Conservation (phyloP, 371 early-diverging fungal species). For the Mortierella polycephala region DNA sequence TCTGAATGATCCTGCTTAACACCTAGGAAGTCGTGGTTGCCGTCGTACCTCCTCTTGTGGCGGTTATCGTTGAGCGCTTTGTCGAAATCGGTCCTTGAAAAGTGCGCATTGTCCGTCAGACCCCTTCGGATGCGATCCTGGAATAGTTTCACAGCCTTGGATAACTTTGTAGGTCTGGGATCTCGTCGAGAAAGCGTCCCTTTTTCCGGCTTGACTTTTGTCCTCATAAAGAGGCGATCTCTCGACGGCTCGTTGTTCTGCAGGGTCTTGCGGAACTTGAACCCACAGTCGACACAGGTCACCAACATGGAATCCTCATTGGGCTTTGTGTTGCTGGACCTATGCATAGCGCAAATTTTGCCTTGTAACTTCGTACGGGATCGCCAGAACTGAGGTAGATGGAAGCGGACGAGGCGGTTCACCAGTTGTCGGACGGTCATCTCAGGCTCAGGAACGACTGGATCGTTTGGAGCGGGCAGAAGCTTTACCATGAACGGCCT, state of each 20-base stretch:
- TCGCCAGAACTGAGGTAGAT: conserved; percentile 28
- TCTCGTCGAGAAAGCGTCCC: not conserved
- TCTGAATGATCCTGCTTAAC: conserved; percentile 25
- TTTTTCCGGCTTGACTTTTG: not conserved
- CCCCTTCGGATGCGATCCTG: not conserved
- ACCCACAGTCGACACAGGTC: conserved; percentile 40
- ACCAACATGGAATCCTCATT: not conserved
- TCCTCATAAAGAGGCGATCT: conserved; percentile 8
- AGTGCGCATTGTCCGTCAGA: not conserved
- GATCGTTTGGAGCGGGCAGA: too few relatives aligned
- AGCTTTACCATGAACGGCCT: too few relatives aligned
- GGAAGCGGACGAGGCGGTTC: conserved; percentile 14
- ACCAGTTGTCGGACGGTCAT: conserved; percentile 13
- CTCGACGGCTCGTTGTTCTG: too few relatives aligned
- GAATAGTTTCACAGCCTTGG: not conserved
- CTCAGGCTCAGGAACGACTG: too few relatives aligned
- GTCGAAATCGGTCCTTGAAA: conserved; percentile 4
- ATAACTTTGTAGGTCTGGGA: not conserved
- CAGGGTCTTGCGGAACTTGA: conserved; percentile 17
- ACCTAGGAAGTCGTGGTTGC: conserved; percentile 31
- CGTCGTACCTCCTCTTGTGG: conserved; percentile 7
- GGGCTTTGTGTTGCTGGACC: conserved; percentile 6
- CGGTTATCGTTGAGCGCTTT: conserved; percentile 33
- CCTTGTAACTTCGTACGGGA: conserved; percentile 6
- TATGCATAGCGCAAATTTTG: not conserved